A percentile compares a stretch with the other conserved stretches of the same genome.
Conservation (phyloP, 2,329 filamentous ascomycete genomes). For the Alternaria burnsii region DNA sequence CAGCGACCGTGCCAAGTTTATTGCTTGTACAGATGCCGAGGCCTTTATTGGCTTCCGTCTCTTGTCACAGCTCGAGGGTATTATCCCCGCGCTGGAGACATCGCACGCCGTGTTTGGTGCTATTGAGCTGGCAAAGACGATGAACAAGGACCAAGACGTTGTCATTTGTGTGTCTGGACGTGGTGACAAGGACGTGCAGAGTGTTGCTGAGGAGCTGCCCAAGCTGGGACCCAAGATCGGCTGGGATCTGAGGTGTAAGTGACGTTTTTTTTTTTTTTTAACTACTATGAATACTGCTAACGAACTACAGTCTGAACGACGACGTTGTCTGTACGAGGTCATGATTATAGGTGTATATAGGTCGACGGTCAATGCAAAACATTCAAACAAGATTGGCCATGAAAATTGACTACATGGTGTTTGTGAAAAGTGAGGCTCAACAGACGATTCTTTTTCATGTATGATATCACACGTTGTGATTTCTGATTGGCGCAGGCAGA, state of each 20-base stretch:
- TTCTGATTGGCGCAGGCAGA: slow-evolving; percentile 15
- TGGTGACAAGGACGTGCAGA: slow-evolving; percentile 99
- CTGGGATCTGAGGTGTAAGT: slow-evolving; percentile 67
- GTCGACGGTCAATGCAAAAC: background rate
- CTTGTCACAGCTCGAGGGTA: slow-evolving; percentile 88
- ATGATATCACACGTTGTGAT: slow-evolving; percentile 14
- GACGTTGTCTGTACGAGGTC: background rate
- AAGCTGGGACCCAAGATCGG: slow-evolving; percentile 87
- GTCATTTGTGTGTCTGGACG: slow-evolving; percentile 93
- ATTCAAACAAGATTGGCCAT: background rate
- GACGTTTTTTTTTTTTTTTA: background rate
- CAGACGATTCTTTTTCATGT: background rate
- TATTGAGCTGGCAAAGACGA: slow-evolving; percentile 88
- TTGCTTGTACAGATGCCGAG: slow-evolving; percentile 89
- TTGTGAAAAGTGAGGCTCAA: background rate
- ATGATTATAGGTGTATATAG: slow-evolving; percentile 1
- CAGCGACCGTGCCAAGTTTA: slow-evolving; percentile 81
- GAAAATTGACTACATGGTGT: background rate
- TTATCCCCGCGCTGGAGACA: slow-evolving; percentile 94
- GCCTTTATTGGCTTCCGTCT: slow-evolving; percentile 88
- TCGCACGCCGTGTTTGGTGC: slow-evolving; percentile 92
- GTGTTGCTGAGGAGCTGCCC: slow-evolving; percentile 92
- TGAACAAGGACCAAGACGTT: slow-evolving; percentile 86
- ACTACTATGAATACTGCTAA: slow-evolving; percentile 25
- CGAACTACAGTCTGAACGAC: slow-evolving; percentile 32